Percentiles rank a stretch among this genome's conserved stretches.
phyloP scores from a whole-genome alignment of 306 rosid genomes.

The Cicer yamashitae region DNA sequence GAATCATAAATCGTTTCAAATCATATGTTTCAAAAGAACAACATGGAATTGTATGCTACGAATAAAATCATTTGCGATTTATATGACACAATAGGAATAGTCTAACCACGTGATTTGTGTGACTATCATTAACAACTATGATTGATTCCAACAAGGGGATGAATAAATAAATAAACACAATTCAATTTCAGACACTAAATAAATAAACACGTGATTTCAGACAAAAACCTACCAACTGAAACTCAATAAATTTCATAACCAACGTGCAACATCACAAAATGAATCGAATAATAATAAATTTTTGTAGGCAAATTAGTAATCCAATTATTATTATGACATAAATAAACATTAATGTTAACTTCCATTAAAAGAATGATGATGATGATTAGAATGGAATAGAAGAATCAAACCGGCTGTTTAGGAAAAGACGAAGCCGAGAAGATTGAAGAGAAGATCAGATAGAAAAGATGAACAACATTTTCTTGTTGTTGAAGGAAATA shows the following conservation, averaged over 20 bases:
- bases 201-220: background rate
- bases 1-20: background rate
- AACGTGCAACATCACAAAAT: background rate
- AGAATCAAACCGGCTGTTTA: background rate
- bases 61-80: background rate
- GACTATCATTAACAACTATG: background rate
- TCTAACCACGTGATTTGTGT: background rate
- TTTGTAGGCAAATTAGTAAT: background rate
- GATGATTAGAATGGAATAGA: too few relatives aligned
- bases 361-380: too few relatives aligned
- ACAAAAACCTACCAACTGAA: background rate
- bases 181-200: too few relatives aligned
- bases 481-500: too few relatives aligned
- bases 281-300: background rate
- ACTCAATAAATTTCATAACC: background rate
- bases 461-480: background rate
- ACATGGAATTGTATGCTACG: background rate
- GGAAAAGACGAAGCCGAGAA: background rate
- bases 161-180: background rate
- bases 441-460: background rate
- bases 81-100: background rate
- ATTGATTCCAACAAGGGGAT: constrained; percentile 25
- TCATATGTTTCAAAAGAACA: background rate
- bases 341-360: background rate
- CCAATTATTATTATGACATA: background rate